Percentiles rank a stretch among this genome's conserved stretches.
Conservation (phyloP, 2,329 filamentous ascomycete genomes). For the Ceratocystis eucalypticola region DNA sequence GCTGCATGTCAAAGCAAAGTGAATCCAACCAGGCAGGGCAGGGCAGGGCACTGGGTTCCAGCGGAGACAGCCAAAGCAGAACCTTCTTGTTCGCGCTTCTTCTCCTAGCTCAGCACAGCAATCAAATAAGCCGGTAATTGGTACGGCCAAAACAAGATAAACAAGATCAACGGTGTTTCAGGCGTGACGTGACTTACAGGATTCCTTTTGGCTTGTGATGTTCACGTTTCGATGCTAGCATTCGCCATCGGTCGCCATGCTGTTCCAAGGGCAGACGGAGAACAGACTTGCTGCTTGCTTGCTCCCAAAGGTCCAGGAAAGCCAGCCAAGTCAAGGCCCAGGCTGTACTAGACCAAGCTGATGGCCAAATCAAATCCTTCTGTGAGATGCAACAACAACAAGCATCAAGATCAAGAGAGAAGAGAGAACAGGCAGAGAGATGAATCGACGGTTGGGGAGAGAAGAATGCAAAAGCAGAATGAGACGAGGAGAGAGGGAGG, state of each 20-base stretch:
- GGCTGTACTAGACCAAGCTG: not conserved
- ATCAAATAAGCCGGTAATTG: not conserved
- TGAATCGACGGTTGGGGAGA: not conserved
- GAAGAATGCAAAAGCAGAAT: not conserved
- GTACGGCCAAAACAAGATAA: not conserved
- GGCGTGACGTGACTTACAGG: not conserved
- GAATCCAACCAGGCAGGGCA: not conserved
- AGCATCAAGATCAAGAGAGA: not conserved
- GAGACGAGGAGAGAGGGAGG: not conserved
- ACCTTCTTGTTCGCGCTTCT: not conserved
- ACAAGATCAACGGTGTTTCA: slow-evolving; percentile 1
- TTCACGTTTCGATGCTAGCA: not conserved
- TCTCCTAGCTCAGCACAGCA: not conserved
- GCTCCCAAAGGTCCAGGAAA: too few species aligned
- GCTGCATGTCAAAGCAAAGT: not conserved
- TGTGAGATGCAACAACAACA: not conserved
- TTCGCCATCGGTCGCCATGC: not conserved
- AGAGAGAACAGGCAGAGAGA: not conserved
- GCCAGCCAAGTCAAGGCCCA: too few species aligned
- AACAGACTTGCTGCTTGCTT: too few species aligned
- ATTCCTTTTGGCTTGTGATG: not conserved
- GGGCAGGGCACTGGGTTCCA: not conserved
- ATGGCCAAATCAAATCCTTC: not conserved
- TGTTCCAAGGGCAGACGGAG: not conserved
- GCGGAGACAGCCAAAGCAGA: not conserved